Conservation (phyloP, 148 eudicot species). For the Nyssa sinensis region DNA sequence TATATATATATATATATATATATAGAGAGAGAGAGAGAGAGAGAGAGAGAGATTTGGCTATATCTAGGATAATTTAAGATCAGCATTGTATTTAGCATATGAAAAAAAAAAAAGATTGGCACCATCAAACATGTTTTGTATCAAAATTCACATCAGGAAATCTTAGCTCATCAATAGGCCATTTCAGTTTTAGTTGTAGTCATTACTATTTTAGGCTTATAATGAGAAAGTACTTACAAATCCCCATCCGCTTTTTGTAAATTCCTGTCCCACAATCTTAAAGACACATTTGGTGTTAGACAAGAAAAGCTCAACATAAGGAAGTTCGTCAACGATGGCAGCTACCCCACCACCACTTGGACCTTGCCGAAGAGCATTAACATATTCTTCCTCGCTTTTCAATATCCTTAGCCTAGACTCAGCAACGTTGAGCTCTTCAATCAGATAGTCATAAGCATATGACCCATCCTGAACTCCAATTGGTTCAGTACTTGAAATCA, state of each 20-base stretch:
- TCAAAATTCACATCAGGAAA: too few relatives aligned
- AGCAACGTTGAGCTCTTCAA: slow-evolving; percentile 53
- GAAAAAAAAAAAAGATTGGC: too few relatives aligned
- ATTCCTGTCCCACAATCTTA: slow-evolving; percentile 72
- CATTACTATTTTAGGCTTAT: not conserved
- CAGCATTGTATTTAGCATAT: not conserved
- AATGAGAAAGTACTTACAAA: slow-evolving; percentile 59
- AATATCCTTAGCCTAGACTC: slow-evolving; percentile 51
- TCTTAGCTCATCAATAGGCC: too few relatives aligned
- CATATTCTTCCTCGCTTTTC: slow-evolving; percentile 44
- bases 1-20: too few relatives aligned
- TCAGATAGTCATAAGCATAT: slow-evolving; percentile 64
- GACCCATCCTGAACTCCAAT: slow-evolving; percentile 89
- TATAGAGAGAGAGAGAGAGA: not conserved
- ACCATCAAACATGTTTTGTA: not conserved
- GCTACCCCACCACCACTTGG: slow-evolving; percentile 80
- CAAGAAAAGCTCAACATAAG: slow-evolving; percentile 67
- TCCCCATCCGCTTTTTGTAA: slow-evolving; percentile 90
- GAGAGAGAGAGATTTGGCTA: not conserved
- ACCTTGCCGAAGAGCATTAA: slow-evolving; percentile 48
- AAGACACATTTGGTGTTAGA: slow-evolving; percentile 49
- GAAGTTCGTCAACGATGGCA: slow-evolving; percentile 88
- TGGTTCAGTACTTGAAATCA: slow-evolving; percentile 56
- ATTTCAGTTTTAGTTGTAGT: too few relatives aligned
- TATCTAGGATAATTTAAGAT: too few relatives aligned